phyloP scores from a whole-genome alignment of 129 eudicot genomes.

The Lactuca sativa region DNA sequence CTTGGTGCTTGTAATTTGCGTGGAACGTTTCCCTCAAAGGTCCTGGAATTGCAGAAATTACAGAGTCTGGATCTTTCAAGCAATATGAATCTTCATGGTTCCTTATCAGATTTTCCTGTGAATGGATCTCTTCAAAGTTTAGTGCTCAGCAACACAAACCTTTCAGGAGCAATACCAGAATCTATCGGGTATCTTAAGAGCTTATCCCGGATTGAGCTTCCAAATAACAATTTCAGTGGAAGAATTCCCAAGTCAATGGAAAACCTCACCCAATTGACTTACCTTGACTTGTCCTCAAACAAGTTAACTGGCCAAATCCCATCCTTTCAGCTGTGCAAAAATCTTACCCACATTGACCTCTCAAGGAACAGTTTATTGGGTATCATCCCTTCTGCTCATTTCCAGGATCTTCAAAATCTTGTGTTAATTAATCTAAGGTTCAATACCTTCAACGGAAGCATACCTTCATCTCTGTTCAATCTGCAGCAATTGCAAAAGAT shows the following conservation, averaged over 20 bases:
- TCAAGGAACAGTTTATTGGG: slow-evolving; percentile 51
- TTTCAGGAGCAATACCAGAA: slow-evolving; percentile 42
- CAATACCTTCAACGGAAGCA: slow-evolving; percentile 43
- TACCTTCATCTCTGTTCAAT: slow-evolving; percentile 60
- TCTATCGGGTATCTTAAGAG: slow-evolving; percentile 45
- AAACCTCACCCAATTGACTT: slow-evolving; percentile 33
- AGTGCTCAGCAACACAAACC: slow-evolving; percentile 38
- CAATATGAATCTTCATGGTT: slow-evolving; percentile 40
- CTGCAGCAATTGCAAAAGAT: slow-evolving; percentile 41
- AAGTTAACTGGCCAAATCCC: slow-evolving; percentile 42
- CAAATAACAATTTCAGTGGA: slow-evolving; percentile 44
- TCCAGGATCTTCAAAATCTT: slow-evolving; percentile 47
- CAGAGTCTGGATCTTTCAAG: slow-evolving; percentile 37
- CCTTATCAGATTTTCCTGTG: slow-evolving; percentile 30
- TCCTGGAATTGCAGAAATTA: slow-evolving; percentile 46
- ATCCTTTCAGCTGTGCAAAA: slow-evolving; percentile 35
- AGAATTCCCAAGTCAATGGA: slow-evolving; percentile 43
- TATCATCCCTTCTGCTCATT: slow-evolving; percentile 29
- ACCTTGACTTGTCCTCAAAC: slow-evolving; percentile 49
- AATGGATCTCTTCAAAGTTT: slow-evolving; percentile 38
- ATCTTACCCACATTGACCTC: slow-evolving; percentile 48
- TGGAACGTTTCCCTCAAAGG: slow-evolving; percentile 45
- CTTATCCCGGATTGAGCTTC: slow-evolving; percentile 44
- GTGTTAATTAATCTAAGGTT: slow-evolving; percentile 30
- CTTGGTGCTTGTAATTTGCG: slow-evolving; percentile 40